A percentile compares a stretch with the other conserved stretches of the same genome.
These are phyloP conservation scores for Magnolia sinica DNA, from an alignment of 164 flowering plant species.

Conservation along the genomic window DNA sequence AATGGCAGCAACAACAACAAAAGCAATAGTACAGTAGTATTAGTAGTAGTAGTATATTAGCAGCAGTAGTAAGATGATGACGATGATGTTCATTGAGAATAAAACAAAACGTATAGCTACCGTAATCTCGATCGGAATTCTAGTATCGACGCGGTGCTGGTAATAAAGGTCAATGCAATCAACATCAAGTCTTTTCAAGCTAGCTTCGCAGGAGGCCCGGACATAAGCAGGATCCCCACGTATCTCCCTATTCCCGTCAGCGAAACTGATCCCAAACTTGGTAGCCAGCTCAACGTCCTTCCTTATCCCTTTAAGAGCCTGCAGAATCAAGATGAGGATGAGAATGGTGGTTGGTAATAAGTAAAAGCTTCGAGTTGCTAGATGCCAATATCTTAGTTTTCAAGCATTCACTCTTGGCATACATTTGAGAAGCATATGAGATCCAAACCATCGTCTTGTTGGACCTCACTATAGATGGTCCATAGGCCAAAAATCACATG, in stretches of 20 bases:
- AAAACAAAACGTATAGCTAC: not conserved
- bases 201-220: constrained; percentile 14
- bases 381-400: too few species aligned
- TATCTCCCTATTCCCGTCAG: constrained; percentile 5
- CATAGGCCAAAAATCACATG: too few species aligned
- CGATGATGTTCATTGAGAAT: not conserved
- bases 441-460: too few species aligned
- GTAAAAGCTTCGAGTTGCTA: not conserved
- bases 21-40: not conserved
- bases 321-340: not conserved
- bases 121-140: constrained; percentile 15
- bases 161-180: constrained; percentile 22
- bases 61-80: not conserved
- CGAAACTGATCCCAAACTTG: constrained; percentile 15
- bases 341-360: too few species aligned
- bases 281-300: constrained; percentile 22
- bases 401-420: too few species aligned
- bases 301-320: constrained; percentile 23
- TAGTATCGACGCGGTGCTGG: constrained; percentile 20
- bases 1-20: not conserved
- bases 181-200: constrained; percentile 19
- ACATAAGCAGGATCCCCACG: constrained; percentile 17
- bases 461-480: too few species aligned
- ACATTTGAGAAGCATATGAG: too few species aligned
- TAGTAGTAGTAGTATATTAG: not conserved